Evolutionary conservation across 73 alveolate species (phyloP).

Genomic region (Paramecium biaurelia): DNA sequence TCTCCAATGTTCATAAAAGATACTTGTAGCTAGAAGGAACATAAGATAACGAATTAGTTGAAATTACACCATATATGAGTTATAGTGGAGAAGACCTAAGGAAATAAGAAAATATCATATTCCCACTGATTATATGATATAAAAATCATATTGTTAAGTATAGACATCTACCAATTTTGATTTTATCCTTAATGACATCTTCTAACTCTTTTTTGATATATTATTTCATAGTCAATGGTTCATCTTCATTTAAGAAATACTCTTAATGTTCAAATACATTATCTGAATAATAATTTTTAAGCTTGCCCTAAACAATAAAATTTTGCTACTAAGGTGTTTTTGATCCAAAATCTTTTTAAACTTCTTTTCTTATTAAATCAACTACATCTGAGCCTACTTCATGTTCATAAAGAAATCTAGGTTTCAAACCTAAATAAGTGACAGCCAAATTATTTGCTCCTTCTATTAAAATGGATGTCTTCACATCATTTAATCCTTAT

Average conservation of each 20-base stretch:
- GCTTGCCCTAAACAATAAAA: slow-evolving; percentile 17
- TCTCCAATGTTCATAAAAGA: not conserved
- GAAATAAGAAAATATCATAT: not conserved
- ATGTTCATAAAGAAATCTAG: not conserved
- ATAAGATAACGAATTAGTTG: not conserved
- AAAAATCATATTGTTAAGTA: not conserved
- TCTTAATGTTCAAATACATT: slow-evolving; percentile 13
- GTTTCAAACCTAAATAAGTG: slow-evolving; percentile 24
- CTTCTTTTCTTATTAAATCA: not conserved
- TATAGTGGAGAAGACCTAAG: not conserved
- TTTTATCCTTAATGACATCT: not conserved
- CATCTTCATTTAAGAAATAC: slow-evolving; percentile 35
- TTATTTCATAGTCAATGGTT: not conserved
- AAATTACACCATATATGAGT: not conserved
- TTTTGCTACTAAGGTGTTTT: not conserved
- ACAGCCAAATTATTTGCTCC: slow-evolving; percentile 14
- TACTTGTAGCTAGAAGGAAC: not conserved
- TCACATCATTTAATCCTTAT: not conserved
- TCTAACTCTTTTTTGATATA: not conserved
- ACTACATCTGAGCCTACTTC: not conserved
- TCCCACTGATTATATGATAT: not conserved
- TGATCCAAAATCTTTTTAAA: not conserved
- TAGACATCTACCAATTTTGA: slow-evolving; percentile 2
- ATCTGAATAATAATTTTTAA: not conserved
- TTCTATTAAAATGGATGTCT: not conserved